A percentile compares a stretch with the other conserved stretches of the same genome.
Evolutionary conservation across 139 green algal genomes (phyloP).

Genomic region (Limnomonas spitsbergensis): DNA sequence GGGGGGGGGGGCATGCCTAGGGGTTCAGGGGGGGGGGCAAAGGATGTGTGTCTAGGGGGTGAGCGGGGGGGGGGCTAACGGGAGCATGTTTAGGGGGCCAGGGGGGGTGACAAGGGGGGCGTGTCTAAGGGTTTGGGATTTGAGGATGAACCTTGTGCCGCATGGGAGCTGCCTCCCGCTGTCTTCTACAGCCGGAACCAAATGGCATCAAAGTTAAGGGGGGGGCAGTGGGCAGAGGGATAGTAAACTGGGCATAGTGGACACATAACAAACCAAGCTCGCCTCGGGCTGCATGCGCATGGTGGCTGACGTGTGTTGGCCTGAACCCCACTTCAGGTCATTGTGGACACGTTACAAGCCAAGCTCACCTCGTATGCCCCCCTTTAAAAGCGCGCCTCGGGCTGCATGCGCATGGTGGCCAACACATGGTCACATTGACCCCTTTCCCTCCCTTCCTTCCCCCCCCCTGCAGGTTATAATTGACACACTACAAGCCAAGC

Average conservation of each 20-base stretch:
- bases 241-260: neutral
- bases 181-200: slow-evolving; percentile 50
- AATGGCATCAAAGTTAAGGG: slow-evolving; percentile 46
- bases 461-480: neutral
- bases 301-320: too few relatives aligned
- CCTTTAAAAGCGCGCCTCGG: too few relatives aligned
- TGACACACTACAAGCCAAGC: neutral
- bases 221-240: too few relatives aligned
- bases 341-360: neutral
- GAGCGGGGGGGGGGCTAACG: too few relatives aligned
- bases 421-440: too few relatives aligned
- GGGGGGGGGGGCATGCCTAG: neutral
- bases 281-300: too few relatives aligned
- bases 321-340: neutral
- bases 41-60: neutral
- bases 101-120: too few relatives aligned
- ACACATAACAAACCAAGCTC: neutral
- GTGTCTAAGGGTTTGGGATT: too few relatives aligned
- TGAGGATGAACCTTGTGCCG: slow-evolving; percentile 43
- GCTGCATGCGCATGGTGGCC: too few relatives aligned
- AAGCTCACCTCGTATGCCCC: neutral
- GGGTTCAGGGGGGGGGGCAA: too few relatives aligned
- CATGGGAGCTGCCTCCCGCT: slow-evolving; percentile 56
- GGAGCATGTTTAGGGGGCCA: too few relatives aligned
- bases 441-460: too few relatives aligned